These are phyloP conservation scores for Kuraishia borneana DNA, from an alignment of 805 yeast species.

Conservation along the genomic window DNA sequence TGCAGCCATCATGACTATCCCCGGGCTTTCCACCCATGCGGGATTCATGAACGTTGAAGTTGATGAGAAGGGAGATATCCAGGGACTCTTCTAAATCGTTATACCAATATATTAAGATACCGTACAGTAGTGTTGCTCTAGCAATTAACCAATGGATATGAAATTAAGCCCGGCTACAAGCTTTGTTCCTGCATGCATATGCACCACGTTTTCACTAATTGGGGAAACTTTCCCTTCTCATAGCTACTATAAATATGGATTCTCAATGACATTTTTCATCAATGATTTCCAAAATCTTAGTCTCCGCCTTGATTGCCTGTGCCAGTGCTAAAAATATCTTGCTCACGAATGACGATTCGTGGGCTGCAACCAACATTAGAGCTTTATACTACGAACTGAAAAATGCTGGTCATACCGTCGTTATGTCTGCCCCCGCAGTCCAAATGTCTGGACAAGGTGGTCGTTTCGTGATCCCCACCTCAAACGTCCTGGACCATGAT, in stretches of 20 bases:
- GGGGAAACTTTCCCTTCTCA: no score
- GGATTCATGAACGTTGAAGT: slow-evolving; percentile 85
- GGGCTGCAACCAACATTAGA: slow-evolving; percentile 46
- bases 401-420: slow-evolving; percentile 36
- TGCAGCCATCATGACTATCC: slow-evolving; percentile 79
- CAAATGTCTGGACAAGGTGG: slow-evolving; percentile 49
- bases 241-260: no score
- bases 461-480: slow-evolving; percentile 30
- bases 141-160: no score
- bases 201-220: no score
- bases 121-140: no score
- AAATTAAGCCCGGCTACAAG: no score
- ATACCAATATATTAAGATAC: no score
- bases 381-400: slow-evolving; percentile 38
- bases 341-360: slow-evolving; percentile 46
- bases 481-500: slow-evolving; percentile 26
- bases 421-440: slow-evolving; percentile 39
- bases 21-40: slow-evolving; percentile 77
- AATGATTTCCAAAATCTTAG: no score
- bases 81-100: slow-evolving; percentile 60
- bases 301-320: slow-evolving; percentile 5
- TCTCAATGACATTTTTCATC: no score
- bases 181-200: no score
- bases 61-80: slow-evolving; percentile 69
- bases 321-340: slow-evolving; percentile 28